Conservation (phyloP, 306 rosid species). For the Ormosia emarginata region DNA sequence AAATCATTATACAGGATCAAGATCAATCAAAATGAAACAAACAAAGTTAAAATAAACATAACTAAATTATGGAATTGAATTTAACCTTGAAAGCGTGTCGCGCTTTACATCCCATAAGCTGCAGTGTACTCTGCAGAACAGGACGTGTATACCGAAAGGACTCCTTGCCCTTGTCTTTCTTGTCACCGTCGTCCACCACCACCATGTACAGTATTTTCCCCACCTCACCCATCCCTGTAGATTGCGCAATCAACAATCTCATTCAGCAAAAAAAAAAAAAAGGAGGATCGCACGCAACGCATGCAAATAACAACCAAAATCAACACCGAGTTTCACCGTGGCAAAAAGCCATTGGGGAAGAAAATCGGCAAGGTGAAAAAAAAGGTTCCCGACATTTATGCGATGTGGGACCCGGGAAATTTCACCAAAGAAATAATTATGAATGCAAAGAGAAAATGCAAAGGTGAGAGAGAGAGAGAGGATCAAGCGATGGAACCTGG, state of each 20-base stretch:
- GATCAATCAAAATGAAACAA: neutral
- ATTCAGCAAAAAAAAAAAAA: neutral
- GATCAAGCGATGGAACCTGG: no score
- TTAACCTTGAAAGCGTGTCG: constrained; percentile 93
- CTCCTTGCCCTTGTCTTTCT: constrained; percentile 39
- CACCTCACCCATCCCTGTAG: constrained; percentile 25
- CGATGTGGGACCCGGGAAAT: neutral
- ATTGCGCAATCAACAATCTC: neutral
- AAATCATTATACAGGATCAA: no score
- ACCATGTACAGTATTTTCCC: constrained; percentile 57
- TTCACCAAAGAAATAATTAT: neutral
- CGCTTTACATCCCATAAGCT: constrained; percentile 93
- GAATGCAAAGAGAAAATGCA: neutral
- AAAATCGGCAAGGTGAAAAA: neutral
- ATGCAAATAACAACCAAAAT: neutral
- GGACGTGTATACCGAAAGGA: constrained; percentile 79
- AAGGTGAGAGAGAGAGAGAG: neutral
- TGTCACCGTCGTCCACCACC: constrained; percentile 61
- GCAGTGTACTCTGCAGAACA: constrained; percentile 80
- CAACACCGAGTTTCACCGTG: no score
- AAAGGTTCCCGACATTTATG: neutral
- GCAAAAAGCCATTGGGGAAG: neutral
- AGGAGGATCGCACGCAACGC: no score
- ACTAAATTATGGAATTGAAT: neutral
- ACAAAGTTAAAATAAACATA: neutral